A percentile compares a stretch with the other conserved stretches of the same genome.
Evolutionary conservation across 2,329 filamentous ascomycete genomes (phyloP).

Genomic region (Fusarium bactridioides): DNA sequence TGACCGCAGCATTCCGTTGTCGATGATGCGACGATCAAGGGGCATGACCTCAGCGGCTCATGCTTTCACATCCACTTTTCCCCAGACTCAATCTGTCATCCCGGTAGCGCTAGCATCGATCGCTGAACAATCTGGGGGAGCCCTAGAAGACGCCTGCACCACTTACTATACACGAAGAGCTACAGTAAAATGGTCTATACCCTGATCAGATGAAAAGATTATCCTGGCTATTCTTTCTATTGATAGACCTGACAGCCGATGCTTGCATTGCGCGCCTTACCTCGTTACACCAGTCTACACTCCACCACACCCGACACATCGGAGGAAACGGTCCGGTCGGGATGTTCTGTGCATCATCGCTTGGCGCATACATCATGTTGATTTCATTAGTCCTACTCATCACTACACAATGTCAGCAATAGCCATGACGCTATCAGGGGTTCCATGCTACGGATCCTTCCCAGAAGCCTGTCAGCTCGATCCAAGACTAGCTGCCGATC

Average conservation of each 20-base stretch:
- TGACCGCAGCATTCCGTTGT: background rate
- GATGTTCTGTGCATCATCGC: background rate
- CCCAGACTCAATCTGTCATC: background rate
- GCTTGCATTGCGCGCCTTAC: no score
- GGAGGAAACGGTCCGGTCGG: background rate
- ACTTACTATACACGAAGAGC: background rate
- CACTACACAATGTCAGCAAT: background rate
- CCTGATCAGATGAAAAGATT: accelerated
- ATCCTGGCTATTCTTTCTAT: accelerated
- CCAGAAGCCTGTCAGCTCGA: background rate
- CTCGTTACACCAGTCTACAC: no score
- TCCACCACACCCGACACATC: accelerated
- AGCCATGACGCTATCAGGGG: background rate
- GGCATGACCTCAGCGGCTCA: background rate
- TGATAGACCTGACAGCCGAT: no score
- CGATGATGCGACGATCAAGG: background rate
- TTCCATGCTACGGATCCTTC: background rate
- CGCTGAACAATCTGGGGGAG: background rate
- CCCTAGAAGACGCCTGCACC: background rate
- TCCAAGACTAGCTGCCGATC: background rate
- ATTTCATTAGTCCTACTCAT: background rate
- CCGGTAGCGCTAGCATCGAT: background rate
- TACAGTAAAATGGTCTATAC: accelerated
- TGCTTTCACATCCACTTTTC: accelerated
- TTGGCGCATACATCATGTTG: background rate